A percentile compares a stretch with the other conserved stretches of the same genome.
phyloP scores from a whole-genome alignment of 768 basidiomycete species.

The Boletus tylopilopsis region DNA sequence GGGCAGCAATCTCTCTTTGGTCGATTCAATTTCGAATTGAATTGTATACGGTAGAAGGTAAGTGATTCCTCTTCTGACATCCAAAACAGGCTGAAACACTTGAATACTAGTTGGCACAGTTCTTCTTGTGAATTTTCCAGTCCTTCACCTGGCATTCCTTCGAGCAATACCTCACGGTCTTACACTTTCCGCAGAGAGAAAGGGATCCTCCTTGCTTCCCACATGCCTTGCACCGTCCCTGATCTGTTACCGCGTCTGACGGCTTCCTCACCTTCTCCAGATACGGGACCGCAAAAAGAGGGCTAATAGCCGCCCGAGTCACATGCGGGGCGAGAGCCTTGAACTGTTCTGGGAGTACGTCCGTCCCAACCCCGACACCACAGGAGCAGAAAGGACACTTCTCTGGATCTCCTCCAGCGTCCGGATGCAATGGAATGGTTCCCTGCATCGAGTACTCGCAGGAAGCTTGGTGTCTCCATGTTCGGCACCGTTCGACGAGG shows the following conservation, averaged over 20 bases:
- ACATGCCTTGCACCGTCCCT: conserved; percentile 19
- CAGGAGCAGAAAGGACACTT: conserved; percentile 49
- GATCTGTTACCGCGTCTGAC: background rate
- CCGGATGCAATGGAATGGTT: conserved; percentile 36
- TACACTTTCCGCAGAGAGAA: conserved; percentile 36
- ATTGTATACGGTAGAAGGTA: too few relatives aligned
- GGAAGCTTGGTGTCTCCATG: conserved; percentile 42
- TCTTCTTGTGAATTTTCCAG: conserved; percentile 45
- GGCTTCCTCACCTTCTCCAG: conserved; percentile 35
- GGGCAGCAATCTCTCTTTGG: too few relatives aligned
- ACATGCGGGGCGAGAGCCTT: conserved; percentile 38
- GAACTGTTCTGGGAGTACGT: conserved; percentile 37
- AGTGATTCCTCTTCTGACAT: too few relatives aligned
- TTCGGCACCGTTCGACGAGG: conserved; percentile 50
- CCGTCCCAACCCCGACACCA: conserved; percentile 46
- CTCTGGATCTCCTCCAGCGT: conserved; percentile 30
- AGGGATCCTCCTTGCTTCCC: conserved; percentile 23
- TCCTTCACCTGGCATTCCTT: conserved; percentile 42
- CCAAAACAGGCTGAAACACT: background rate
- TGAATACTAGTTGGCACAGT: conserved; percentile 19
- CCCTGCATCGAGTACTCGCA: conserved; percentile 45
- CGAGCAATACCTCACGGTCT: conserved; percentile 40
- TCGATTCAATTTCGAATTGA: too few relatives aligned
- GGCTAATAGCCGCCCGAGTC: conserved; percentile 49
- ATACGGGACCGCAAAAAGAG: conserved; percentile 51